These are phyloP conservation scores for Laburnicola sp. DNA, from an alignment of 2,329 filamentous ascomycete genomes.

Conservation along the genomic window DNA sequence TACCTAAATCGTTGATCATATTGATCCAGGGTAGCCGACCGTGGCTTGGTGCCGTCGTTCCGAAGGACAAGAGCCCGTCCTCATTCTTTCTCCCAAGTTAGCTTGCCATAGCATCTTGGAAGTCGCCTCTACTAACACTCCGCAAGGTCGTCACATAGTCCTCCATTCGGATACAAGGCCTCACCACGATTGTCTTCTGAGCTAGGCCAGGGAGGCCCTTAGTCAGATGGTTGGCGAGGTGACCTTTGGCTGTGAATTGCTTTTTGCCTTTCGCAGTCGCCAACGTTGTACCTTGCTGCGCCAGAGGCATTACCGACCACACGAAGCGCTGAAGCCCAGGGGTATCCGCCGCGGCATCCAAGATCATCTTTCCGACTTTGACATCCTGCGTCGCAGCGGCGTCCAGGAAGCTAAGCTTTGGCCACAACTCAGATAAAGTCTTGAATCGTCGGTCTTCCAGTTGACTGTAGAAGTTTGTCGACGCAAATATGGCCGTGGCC, in stretches of 20 bases:
- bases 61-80: slow-evolving; percentile 2
- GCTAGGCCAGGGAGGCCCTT: background rate
- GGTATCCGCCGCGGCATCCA: background rate
- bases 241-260: background rate
- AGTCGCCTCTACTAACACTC: background rate
- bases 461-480: slow-evolving; percentile 28
- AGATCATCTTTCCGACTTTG: background rate
- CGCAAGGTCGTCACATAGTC: background rate
- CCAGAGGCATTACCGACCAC: background rate
- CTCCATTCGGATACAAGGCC: slow-evolving; percentile 4
- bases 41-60: background rate
- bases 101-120: background rate
- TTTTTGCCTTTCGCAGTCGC: background rate
- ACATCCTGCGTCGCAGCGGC: background rate
- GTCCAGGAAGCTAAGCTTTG: background rate
- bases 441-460: background rate
- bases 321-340: background rate
- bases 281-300: background rate
- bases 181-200: background rate
- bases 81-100: background rate
- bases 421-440: background rate
- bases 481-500: slow-evolving; percentile 42
- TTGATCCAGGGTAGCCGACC: slow-evolving; percentile 6
- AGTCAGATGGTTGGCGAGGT: background rate
- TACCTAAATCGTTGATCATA: slow-evolving; percentile 8